These are phyloP conservation scores for Bolboschoenoplectus hybrid DNA, from an alignment of 202 grass and related monocot genomes.

Conservation along the genomic window DNA sequence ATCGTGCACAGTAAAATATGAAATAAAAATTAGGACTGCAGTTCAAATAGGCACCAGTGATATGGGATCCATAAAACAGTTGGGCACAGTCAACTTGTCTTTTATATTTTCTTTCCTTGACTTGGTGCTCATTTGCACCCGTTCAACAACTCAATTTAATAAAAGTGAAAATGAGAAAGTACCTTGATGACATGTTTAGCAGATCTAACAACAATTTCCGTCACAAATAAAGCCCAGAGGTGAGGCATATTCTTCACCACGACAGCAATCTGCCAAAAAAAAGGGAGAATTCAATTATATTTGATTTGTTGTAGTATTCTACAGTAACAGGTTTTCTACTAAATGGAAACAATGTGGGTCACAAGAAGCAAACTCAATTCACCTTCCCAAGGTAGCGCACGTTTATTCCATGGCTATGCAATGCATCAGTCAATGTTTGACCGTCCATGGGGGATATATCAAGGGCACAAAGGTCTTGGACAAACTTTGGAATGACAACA, in stretches of 20 bases:
- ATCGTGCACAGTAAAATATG: background rate
- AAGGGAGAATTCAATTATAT: conserved; percentile 35
- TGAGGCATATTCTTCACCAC: conserved; percentile 86
- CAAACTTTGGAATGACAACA: conserved; percentile 83
- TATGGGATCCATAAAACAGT: background rate
- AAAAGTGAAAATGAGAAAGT: conserved; percentile 15
- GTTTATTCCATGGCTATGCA: conserved; percentile 94
- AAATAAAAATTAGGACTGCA: background rate
- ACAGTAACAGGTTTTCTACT: background rate
- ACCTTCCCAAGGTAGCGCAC: conserved; percentile 96
- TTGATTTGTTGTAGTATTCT: background rate
- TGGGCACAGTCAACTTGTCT: background rate
- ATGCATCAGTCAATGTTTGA: conserved; percentile 80
- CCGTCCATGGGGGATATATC: conserved; percentile 96
- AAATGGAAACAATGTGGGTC: background rate
- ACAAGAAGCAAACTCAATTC: conserved; percentile 38
- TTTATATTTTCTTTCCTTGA: background rate
- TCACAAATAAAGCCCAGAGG: conserved; percentile 70
- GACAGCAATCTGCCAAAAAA: conserved; percentile 67
- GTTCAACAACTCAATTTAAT: conserved; percentile 5
- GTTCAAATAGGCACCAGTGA: background rate
- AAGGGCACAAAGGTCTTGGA: conserved; percentile 88
- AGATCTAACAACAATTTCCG: conserved; percentile 91
- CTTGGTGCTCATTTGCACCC: background rate
- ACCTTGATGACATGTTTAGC: conserved; percentile 96